Evolutionary conservation across 345 rosid species (phyloP), one percentile per base, ranked within the genome.

Genomic region (Laguncularia racemosa): DNA sequence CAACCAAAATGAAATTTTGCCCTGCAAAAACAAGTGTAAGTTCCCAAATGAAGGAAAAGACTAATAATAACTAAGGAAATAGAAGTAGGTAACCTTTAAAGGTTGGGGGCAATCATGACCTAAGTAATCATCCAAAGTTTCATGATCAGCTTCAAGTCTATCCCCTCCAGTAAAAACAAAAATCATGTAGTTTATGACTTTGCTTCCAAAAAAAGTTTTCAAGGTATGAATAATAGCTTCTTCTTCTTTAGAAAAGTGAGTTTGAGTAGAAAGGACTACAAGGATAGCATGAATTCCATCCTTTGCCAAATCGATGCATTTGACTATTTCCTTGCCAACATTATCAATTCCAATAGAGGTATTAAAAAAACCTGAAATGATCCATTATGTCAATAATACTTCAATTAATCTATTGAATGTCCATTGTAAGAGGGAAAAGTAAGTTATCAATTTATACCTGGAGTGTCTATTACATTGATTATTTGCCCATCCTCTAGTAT

Each of bases 141-240:
- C 87, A 1, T 89, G 93, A 49, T 73, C 75, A 16, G 84, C 95
- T 65, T 89, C 95, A 56, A 92, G 82, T 14, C 80, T 88, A 71
- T 92, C 98, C 6, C 98, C 98, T 44, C 96, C 95, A 1, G 96
- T 92, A 53, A 89, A 92, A 17, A 92, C 86, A 16, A 89, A 74
- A 65, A 92, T 80, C 95, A 92, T 80, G 71, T 89, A 83, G 69
- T 83, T 75, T 56, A 76, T 19, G 57, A 92, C 84, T 62, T 84
- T 86, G 53, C 72, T 75, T 16, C 98, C 96, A 26, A 89, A 86
- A 51, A 92, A 66, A n/a, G 81, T 77, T 58, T 76, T 88, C 73
- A 92, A 73, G 78, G 76, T 72, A 33, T 57, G 75, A n/a, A 92
- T 69, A 0, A 82, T 83, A 55, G 91, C 73, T 67, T 78, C 70